Evolutionary conservation across 2,329 filamentous ascomycete species (phyloP), one percentile per base, ranked within the genome.

Genomic region (Fusarium sacchari): DNA sequence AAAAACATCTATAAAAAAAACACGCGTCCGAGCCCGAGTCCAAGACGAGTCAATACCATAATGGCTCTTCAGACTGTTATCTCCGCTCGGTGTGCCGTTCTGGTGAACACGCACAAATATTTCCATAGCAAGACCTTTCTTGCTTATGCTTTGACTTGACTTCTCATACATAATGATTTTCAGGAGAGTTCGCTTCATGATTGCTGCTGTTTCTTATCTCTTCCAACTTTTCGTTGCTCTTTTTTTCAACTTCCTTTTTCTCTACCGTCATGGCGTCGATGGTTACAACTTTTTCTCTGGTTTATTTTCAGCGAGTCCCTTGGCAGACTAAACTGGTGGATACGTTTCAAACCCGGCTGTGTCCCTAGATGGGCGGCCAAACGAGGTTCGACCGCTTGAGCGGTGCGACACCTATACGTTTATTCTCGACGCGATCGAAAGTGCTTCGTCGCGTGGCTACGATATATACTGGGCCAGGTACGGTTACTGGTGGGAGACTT

Each of bases 351-450:
- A 61, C 36, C 46, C 61, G 72, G 67, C 55, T 60, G 28, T 55
- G 65, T 63, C 70, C 69, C 64, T 73, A 47, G 58, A 73, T 50
- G 72, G 69, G 62, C 59, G 46, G 69, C 24, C 69, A 66, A 68
- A 61, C 46, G 50, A 57, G 72, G 60, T 67, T 64, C 68, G 72
- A 24, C 60, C 60, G 60, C 30, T 59, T 49, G 44, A 49, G 49
- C 53, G 67, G 72, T 60, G 60, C 68, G 72, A 64, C 30, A 55
- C 73, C 75, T 74, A 76, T 76, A 77, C 76, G 76, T 78, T 78
- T 77, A 77, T 74, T 76, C 64, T 71, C 62, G 59, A 67, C 65
- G 71, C 72, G 76, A 77, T 78, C 70, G 76, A 78, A 78, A 78
- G 76, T 75, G 76, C 76, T 78, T 78, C 76, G 57, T 74, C 76